Evolutionary conservation across 169 alveolate genomes (phyloP), one percentile per base, ranked within the genome.

Genomic region (Plasmodium chabaudi): DNA sequence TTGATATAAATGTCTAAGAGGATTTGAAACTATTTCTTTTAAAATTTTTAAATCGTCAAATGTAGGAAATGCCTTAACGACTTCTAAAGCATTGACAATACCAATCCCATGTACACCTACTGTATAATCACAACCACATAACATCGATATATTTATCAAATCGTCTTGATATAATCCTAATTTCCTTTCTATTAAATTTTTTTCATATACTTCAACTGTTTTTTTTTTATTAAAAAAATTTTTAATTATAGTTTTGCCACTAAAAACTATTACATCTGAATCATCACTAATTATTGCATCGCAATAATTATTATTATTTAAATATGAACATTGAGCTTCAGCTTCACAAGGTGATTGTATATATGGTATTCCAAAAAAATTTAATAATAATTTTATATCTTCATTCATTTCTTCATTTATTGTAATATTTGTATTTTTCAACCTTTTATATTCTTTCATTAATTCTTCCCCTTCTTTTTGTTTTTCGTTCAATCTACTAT

Each of bases 261-360:
- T 99, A 60, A 94, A 97, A 10, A 97, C 97, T 64, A 98, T 87
- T n/a, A 97, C 96, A 87, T 98, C 99, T 12, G 98, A 95, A 73
- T 98, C 99, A 61, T 98, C 99, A 6, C 99, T 95, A 1, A 98
- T 89, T 39, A 98, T 99, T 2, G 99, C 98, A 88, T 95, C 95
- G 27, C 96, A 96, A 39, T 91, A 71, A 25, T 96, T 96, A 13
- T 42, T 47, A 47, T 72, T 87, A 60, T 91, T 96, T 49, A 98
- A 90, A 51, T 88, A 89, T 5, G 99, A 98, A 25, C 99, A 97
- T 55, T 97, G 98, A 13, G 99, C 98, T 79, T 98, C 99, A 10
- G 99, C 99, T 88, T 98, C 99, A 17, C 97, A 95, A 4, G 99
- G 99, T 3, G 99, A 98, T n/a, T 95, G 96, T 59, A 98, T 87